A percentile compares a stretch with the other conserved stretches of the same genome.
Evolutionary conservation across 2,329 filamentous ascomycete species (phyloP).

Genomic region (Pyrenochaeta sp.): DNA sequence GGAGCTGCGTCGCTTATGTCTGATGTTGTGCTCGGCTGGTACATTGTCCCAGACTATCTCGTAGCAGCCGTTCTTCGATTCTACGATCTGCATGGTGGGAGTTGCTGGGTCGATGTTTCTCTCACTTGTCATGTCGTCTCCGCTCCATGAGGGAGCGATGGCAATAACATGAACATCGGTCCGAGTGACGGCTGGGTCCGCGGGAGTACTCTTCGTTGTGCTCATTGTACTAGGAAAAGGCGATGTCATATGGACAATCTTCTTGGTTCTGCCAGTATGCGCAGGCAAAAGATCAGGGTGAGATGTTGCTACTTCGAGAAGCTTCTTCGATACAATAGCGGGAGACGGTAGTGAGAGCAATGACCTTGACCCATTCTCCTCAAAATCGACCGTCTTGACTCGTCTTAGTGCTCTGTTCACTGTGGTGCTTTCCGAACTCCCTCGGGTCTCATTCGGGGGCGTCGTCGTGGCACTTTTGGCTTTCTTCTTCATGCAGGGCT

Average conservation of each 20-base stretch:
- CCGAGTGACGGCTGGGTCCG: slow-evolving; percentile 40
- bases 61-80: slow-evolving; percentile 38
- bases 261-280: not conserved
- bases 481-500: slow-evolving; percentile 38
- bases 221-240: slow-evolving; percentile 19
- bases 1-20: slow-evolving; percentile 21
- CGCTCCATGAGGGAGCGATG: slow-evolving; percentile 28
- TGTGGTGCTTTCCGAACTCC: not conserved
- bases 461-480: slow-evolving; percentile 32
- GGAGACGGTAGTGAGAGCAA: slow-evolving; percentile 8
- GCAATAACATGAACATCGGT: slow-evolving; percentile 48
- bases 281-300: not conserved
- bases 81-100: slow-evolving; percentile 44
- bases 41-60: slow-evolving; percentile 46
- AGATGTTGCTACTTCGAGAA: not conserved
- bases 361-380: slow-evolving; percentile 14
- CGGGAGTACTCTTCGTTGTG: slow-evolving; percentile 30
- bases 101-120: slow-evolving; percentile 29
- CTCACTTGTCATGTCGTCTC: slow-evolving; percentile 4
- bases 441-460: slow-evolving; percentile 15
- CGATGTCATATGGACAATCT: not conserved
- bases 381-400: slow-evolving; percentile 44
- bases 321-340: slow-evolving; percentile 6
- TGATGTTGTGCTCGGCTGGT: slow-evolving; percentile 15
- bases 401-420: slow-evolving; percentile 25